Evolutionary conservation across 306 rosid species (phyloP), one percentile per base, ranked within the genome.

Genomic region (Coriaria nepalensis): DNA sequence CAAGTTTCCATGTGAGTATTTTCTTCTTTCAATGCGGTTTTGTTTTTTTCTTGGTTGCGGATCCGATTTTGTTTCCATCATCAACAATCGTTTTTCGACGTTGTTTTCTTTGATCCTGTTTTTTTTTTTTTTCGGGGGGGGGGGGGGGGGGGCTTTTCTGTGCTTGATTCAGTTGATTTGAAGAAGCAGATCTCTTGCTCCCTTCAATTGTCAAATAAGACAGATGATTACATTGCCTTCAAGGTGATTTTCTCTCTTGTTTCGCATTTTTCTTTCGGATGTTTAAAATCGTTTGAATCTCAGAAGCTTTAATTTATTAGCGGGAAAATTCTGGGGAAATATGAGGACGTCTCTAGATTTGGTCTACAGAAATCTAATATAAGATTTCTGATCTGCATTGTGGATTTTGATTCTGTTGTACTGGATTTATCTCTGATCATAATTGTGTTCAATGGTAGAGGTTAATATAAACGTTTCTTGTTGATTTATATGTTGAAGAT

Each of bases 161-260:
- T 8, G 37, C 8, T 36, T 15, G 35, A 1, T 6, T 64, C 58
- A 87, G 96, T 87, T 69, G 94, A 87, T 66, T 70, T 87, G 77
- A 87, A 63, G 82, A 83, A 78, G 72, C 94, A 82, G 96, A 87
- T 87, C 87, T 80, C 93, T 5, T 83, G 85, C 55, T 70, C 92
- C 69, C 93, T 87, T 63, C 79, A 67, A 61, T 71, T 87, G 58
- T 77, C 87, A 6, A 87, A 87, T 68, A 80, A 80, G 74, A 87
- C 93, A 42, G 96, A 87, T 45, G 63, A 39, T 60, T 80, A 63
- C 69, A 85, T 87, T 40, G 96, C 94, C 64, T 87, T 80, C 78
- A 87, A 87, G 94, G 96, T 87, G 45, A 49, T 55, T 3, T 35
- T 4, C 29, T 52, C n/a, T 29, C 35, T 55, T 59, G 11, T 35